Percentiles rank a stretch among this genome's conserved stretches.
Conservation (phyloP, 495 filamentous ascomycete species). For the Aspergillus ostianus region DNA sequence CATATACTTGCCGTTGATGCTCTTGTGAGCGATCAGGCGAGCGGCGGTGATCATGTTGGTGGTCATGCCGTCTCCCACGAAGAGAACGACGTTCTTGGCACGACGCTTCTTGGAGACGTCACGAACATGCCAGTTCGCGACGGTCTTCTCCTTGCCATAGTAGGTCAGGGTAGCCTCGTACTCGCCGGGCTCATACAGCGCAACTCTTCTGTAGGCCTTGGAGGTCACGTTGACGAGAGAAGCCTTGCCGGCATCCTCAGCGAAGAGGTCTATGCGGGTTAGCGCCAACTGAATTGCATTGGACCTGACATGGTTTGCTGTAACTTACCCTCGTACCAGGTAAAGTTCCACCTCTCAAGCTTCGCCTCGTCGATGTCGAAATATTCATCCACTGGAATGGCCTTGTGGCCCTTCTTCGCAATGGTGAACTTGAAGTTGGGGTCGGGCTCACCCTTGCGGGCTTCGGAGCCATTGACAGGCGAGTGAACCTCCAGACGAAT, state of each 20-base stretch:
- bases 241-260: constrained; percentile 58
- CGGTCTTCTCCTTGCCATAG: constrained; percentile 61
- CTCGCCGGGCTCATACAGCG: constrained; percentile 65
- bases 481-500: constrained; percentile 75
- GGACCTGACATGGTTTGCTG: no score
- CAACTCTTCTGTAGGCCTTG: constrained; percentile 66
- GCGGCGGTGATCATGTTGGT: constrained; percentile 75
- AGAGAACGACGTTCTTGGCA: constrained; percentile 76
- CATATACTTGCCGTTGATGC: constrained; percentile 72
- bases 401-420: constrained; percentile 49
- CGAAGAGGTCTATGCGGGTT: constrained; percentile 59
- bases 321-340: constrained; percentile 60
- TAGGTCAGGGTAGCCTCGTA: constrained; percentile 70
- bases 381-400: constrained; percentile 53
- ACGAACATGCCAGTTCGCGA: constrained; percentile 69
- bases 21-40: constrained; percentile 71
- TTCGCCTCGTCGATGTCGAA: constrained; percentile 59
- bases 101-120: constrained; percentile 59
- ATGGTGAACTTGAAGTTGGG: constrained; percentile 68
- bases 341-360: constrained; percentile 70
- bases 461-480: constrained; percentile 71
- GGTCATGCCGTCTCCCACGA: constrained; percentile 79
- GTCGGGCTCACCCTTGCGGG: constrained; percentile 59
- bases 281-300: constrained; percentile 1
- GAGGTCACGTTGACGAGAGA: constrained; percentile 69